Conservation (phyloP, 768 basidiomycete species). For the Termitomyces titanicus region DNA sequence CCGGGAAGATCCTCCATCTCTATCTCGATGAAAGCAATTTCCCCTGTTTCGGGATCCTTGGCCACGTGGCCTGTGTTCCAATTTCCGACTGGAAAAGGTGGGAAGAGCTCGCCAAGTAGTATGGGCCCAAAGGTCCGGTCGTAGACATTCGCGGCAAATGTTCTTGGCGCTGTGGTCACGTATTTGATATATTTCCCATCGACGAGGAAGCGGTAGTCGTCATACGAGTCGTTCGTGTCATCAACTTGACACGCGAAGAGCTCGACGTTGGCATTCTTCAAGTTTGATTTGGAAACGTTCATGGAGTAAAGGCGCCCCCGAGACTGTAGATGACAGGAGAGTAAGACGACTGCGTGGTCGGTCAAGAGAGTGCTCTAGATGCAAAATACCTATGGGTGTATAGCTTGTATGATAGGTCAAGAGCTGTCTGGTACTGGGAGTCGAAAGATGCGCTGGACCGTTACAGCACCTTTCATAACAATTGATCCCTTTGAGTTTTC, state of each 20-base stretch:
- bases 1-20: background rate
- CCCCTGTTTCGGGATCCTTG: background rate
- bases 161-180: background rate
- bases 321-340: background rate
- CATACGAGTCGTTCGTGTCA: background rate
- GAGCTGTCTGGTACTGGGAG: too few relatives aligned
- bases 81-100: background rate
- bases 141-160: background rate
- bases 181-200: background rate
- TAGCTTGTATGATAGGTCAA: background rate
- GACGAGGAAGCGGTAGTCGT: background rate
- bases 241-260: background rate
- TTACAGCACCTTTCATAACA: too few relatives aligned
- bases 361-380: background rate
- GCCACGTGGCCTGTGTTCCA: background rate
- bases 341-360: background rate
- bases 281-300: background rate
- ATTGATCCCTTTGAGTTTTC: too few relatives aligned
- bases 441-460: too few relatives aligned
- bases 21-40: background rate
- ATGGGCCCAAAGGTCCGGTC: background rate
- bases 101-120: background rate
- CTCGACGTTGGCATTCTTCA: background rate
- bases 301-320: background rate
- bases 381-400: background rate